These are phyloP conservation scores for Yamadazyma dendronema DNA, from an alignment of 1,139 yeast genomes.

Conservation along the genomic window DNA sequence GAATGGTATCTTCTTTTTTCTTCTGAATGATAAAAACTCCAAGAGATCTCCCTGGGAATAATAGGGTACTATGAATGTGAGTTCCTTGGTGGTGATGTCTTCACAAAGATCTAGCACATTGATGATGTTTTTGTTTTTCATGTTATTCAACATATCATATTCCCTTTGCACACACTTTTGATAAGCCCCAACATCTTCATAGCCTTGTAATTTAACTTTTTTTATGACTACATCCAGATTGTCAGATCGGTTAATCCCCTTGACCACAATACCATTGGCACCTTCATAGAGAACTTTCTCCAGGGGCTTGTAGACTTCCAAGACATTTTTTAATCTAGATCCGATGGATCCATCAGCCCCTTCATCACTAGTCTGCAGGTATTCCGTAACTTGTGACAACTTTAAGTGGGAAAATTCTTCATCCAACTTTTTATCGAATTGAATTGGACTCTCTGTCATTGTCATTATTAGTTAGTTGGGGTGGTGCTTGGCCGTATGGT, in stretches of 20 bases:
- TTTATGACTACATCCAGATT: conserved; percentile 29
- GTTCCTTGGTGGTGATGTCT: conserved; percentile 16
- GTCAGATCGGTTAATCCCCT: conserved; percentile 26
- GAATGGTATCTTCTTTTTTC: conserved; percentile 31
- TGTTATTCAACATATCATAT: conserved; percentile 25
- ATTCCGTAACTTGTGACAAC: too few species aligned
- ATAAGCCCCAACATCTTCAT: conserved; percentile 16
- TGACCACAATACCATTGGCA: conserved; percentile 41
- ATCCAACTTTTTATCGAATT: neutral
- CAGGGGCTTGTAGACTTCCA: conserved; percentile 9
- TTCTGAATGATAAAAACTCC: conserved; percentile 34
- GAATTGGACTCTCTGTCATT: neutral
- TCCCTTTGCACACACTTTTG: conserved; percentile 28
- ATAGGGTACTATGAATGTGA: conserved; percentile 38
- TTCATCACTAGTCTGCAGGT: too few species aligned
- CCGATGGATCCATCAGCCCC: neutral
- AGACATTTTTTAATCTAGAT: neutral
- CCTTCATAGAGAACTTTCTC: conserved; percentile 40
- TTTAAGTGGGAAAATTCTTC: neutral
- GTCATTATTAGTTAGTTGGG: neutral
- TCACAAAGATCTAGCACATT: conserved; percentile 24
- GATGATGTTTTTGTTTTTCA: conserved; percentile 32
- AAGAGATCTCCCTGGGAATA: conserved; percentile 49
- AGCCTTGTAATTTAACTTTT: conserved; percentile 21
- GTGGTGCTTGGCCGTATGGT: too few species aligned